These are phyloP conservation scores for Zizania palustris DNA, from an alignment of 202 grass and related monocot species.

Conservation along the genomic window DNA sequence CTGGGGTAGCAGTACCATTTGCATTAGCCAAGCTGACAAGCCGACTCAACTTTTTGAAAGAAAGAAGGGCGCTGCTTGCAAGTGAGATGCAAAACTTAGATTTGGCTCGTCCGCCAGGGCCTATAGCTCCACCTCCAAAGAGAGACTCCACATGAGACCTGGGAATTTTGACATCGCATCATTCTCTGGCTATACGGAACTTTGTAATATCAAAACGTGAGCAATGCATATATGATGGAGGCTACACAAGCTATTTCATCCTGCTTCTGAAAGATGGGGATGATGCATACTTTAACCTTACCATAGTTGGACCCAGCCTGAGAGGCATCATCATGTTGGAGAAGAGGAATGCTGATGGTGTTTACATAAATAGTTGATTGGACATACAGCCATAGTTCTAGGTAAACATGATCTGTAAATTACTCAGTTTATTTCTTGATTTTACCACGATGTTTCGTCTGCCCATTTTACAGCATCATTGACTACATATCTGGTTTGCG, in stretches of 20 bases:
- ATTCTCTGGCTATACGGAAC: constrained; percentile 31
- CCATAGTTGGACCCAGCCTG: constrained; percentile 7
- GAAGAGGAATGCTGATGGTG: constrained; percentile 28
- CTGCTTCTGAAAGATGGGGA: constrained; percentile 22
- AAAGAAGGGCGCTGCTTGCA: constrained; percentile 71
- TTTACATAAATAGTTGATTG: constrained; percentile 25
- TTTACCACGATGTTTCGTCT: constrained; percentile 16
- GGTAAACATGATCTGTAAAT: constrained; percentile 37
- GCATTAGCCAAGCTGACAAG: constrained; percentile 78
- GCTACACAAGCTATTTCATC: constrained; percentile 2
- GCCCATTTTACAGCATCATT: constrained; percentile 26
- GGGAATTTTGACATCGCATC: constrained; percentile 13
- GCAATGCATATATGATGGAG: constrained; percentile 3
- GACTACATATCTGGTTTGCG: constrained; percentile 4
- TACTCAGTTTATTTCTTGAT: background rate
- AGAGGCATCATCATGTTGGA: constrained; percentile 24
- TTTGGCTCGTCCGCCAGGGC: constrained; percentile 27
- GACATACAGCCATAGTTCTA: constrained; percentile 29
- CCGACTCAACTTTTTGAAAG: constrained; percentile 91
- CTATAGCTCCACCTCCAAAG: constrained; percentile 42
- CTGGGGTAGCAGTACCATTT: constrained; percentile 49
- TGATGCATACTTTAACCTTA: constrained; percentile 19
- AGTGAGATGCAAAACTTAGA: constrained; percentile 70
- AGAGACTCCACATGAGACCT: constrained; percentile 48
- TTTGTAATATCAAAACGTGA: constrained; percentile 1